A percentile compares a stretch with the other conserved stretches of the same genome.
Evolutionary conservation across 495 filamentous ascomycete genomes (phyloP).

Genomic region (Hypoxylon fuscum): DNA sequence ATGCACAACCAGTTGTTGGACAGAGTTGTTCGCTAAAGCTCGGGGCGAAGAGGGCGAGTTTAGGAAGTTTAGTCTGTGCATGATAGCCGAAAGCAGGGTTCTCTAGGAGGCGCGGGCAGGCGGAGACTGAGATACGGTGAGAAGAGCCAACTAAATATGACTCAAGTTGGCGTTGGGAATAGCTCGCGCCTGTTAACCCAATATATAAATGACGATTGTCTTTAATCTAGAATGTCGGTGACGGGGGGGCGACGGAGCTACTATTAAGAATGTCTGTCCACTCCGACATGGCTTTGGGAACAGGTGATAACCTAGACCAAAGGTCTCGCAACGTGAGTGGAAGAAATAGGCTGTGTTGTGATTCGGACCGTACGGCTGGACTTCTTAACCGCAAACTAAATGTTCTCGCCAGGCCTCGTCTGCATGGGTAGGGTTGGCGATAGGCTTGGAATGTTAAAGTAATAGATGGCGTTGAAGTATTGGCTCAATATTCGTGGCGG

Average conservation of each 20-base stretch:
- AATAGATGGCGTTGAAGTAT: conserved; percentile 38
- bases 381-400: conserved; percentile 30
- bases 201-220: conserved; percentile 11
- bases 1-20: conserved; percentile 7
- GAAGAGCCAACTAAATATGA: conserved; percentile 36
- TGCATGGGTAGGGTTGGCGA: conserved; percentile 11
- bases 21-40: conserved; percentile 2
- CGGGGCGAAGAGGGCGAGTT: conserved; percentile 6
- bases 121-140: conserved; percentile 39
- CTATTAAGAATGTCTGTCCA: too few relatives aligned
- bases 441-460: conserved; percentile 12
- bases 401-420: conserved; percentile 27
- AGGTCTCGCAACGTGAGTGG: not conserved
- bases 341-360: conserved; percentile 39
- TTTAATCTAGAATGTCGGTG: conserved; percentile 28
- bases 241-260: conserved; percentile 8
- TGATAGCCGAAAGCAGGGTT: conserved; percentile 25
- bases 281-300: too few relatives aligned
- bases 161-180: conserved; percentile 22
- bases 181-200: conserved; percentile 24
- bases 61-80: conserved; percentile 17
- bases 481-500: conserved; percentile 27
- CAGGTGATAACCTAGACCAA: too few relatives aligned
- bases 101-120: conserved; percentile 22
- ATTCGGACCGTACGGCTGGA: conserved; percentile 26